Conservation (phyloP, 2,329 filamentous ascomycete genomes). For the Polytolypa hystricis region DNA sequence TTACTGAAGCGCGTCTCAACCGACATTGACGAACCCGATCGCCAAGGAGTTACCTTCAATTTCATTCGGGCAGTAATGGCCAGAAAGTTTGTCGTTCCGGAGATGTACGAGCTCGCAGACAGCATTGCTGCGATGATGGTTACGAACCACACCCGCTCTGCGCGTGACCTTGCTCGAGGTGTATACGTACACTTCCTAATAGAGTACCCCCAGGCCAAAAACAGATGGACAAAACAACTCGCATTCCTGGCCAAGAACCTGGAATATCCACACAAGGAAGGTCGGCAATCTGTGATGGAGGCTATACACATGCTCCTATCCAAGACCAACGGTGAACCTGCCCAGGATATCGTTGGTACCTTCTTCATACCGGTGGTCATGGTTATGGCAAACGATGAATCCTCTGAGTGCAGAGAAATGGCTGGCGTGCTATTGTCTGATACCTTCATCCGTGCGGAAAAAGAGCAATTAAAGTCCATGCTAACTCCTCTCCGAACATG, state of each 20-base stretch:
- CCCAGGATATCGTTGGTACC: conserved; percentile 68
- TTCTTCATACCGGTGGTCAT: conserved; percentile 82
- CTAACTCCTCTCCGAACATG: conserved; percentile 61
- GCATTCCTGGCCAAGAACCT: conserved; percentile 83
- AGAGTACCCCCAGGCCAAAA: conserved; percentile 87
- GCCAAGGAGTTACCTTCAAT: conserved; percentile 87
- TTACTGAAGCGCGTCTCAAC: conserved; percentile 71
- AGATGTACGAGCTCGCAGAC: conserved; percentile 85
- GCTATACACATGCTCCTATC: conserved; percentile 73
- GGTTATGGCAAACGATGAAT: conserved; percentile 79
- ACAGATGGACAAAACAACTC: conserved; percentile 78
- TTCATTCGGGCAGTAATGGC: conserved; percentile 82
- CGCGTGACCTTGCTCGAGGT: conserved; percentile 75
- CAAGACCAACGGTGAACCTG: conserved; percentile 70
- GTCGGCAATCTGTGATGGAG: conserved; percentile 87
- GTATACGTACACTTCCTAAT: conserved; percentile 90
- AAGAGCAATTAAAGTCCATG: conserved; percentile 60
- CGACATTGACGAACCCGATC: conserved; percentile 83
- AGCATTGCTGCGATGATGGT: conserved; percentile 88
- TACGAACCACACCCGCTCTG: conserved; percentile 81
- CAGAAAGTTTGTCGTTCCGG: conserved; percentile 71
- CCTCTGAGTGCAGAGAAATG: conserved; percentile 70
- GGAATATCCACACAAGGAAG: conserved; percentile 78
- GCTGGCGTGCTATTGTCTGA: conserved; percentile 70
- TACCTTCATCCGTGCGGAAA: conserved; percentile 67